Evolutionary conservation across 306 rosid genomes (phyloP).

Genomic region (Corylus heterophylla): DNA sequence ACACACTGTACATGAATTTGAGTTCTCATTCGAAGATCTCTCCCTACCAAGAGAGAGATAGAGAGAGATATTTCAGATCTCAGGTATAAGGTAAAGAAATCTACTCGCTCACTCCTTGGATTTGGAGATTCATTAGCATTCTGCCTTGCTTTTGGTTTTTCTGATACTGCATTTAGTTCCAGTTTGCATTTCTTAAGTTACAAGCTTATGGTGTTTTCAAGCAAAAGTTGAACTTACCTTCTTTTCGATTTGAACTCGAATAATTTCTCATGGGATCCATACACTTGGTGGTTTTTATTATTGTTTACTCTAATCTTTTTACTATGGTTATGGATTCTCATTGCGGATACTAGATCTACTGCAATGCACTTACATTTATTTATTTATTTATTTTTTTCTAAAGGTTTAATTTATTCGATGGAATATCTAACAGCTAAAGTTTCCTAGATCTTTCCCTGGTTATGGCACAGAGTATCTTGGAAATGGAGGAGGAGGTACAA

Average conservation of each 20-base stretch:
- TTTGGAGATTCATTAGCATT: slow-evolving; percentile 14
- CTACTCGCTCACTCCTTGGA: background rate
- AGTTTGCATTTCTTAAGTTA: background rate
- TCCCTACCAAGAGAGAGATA: slow-evolving; percentile 6
- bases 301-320: background rate
- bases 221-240: background rate
- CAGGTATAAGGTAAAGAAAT: slow-evolving; percentile 25
- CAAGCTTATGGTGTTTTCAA: background rate
- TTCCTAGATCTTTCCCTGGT: background rate
- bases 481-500: background rate
- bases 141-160: background rate
- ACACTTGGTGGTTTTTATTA: background rate
- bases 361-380: slow-evolving; percentile 16
- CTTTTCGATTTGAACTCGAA: background rate
- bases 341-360: slow-evolving; percentile 42
- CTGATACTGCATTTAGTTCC: slow-evolving; percentile 5
- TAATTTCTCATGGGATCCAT: background rate
- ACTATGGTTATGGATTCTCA: background rate
- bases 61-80: slow-evolving; percentile 44
- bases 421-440: background rate
- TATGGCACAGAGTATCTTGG: background rate
- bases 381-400: slow-evolving; percentile 15
- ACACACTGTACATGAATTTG: slow-evolving; percentile 10
- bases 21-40: slow-evolving; percentile 30
- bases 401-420: slow-evolving; percentile 20